phyloP scores from a whole-genome alignment of 192 early-diverging fungal species.

The Dissophora globulifera region DNA sequence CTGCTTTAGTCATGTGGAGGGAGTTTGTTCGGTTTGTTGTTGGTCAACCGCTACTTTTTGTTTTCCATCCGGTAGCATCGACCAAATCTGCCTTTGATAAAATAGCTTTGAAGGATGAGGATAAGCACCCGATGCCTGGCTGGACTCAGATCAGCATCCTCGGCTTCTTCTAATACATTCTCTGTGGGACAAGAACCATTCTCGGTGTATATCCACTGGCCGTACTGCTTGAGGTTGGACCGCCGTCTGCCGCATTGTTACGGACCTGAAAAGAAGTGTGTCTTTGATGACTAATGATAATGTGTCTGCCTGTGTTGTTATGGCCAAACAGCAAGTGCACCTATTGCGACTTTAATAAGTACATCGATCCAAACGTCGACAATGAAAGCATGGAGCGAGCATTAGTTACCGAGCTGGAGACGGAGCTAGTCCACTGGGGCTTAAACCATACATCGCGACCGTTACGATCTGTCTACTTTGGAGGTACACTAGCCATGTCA shows the following conservation, averaged over 20 bases:
- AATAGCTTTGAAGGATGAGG: no score
- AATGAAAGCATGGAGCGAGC: slow-evolving; percentile 56
- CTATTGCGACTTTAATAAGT: slow-evolving; percentile 71
- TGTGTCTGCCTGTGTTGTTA: not conserved
- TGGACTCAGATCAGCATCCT: not conserved
- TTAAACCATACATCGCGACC: slow-evolving; percentile 27
- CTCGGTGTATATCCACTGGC: slow-evolving; percentile 68
- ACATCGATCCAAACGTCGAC: slow-evolving; percentile 58
- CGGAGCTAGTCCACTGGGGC: slow-evolving; percentile 45
- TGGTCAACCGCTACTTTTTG: no score
- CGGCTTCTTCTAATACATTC: not conserved
- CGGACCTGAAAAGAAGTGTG: no score
- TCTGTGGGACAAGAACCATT: slow-evolving; percentile 26
- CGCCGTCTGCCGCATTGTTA: no score
- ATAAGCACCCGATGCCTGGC: not conserved
- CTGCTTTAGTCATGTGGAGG: no score
- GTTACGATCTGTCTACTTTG: slow-evolving; percentile 64
- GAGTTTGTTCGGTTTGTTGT: no score
- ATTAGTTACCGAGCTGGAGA: slow-evolving; percentile 52
- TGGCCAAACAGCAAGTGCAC: slow-evolving; percentile 58
- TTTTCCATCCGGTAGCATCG: no score
- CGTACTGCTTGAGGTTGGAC: slow-evolving; percentile 63
- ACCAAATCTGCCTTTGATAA: not conserved
- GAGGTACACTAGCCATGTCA: no score
- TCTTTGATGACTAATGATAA: no score